Conservation (phyloP, 345 rosid species). For the Luvunga scandens region DNA sequence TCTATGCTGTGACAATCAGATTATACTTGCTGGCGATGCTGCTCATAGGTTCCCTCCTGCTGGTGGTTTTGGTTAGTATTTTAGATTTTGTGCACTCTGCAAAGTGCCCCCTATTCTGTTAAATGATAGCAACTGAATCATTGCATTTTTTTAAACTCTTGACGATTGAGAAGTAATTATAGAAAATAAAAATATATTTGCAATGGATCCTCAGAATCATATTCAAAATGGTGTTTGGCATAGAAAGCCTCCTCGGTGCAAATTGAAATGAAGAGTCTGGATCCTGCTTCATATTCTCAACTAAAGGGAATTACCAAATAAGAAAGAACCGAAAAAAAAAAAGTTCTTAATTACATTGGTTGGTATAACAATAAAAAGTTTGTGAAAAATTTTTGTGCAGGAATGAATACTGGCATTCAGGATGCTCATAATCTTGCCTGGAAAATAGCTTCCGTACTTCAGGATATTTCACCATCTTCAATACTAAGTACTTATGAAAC, state of each 20-base stretch:
- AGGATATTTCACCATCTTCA: conserved; percentile 62
- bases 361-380: neutral
- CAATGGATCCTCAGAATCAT: neutral
- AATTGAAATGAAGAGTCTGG: neutral
- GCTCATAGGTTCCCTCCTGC: conserved; percentile 97
- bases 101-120: neutral
- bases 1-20: conserved; percentile 49
- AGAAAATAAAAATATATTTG: neutral
- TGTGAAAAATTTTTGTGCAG: conserved; percentile 31
- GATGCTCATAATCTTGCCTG: conserved; percentile 97
- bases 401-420: conserved; percentile 98
- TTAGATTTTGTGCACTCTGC: neutral
- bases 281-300: neutral
- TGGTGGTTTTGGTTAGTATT: conserved; percentile 90
- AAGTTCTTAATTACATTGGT: neutral
- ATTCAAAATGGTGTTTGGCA: neutral
- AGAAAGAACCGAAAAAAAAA: no score
- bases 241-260: neutral
- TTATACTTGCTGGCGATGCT: conserved; percentile 92
- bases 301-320: neutral
- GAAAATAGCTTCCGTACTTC: conserved; percentile 72
- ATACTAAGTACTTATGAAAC: conserved; percentile 72
- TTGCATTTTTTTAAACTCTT: neutral
- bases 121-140: neutral
- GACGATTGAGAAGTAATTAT: neutral